Evolutionary conservation across 768 basidiomycete genomes (phyloP).

Genomic region (Hypsizygus marmoreus): DNA sequence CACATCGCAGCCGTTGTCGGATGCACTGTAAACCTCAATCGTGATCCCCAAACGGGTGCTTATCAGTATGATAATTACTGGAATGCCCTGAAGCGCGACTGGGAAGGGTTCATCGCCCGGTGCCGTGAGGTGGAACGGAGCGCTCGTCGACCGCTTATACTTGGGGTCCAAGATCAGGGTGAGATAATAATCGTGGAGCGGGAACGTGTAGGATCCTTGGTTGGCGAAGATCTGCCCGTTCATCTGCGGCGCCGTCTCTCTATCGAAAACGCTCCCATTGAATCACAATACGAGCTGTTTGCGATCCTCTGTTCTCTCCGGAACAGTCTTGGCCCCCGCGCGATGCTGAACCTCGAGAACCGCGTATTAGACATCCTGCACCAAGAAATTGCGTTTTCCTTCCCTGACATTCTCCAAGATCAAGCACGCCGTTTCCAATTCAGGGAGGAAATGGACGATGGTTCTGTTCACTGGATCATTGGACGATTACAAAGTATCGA

Average conservation of each 20-base stretch:
- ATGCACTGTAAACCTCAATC: constrained; percentile 73
- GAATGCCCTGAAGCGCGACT: constrained; percentile 85
- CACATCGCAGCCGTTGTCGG: constrained; percentile 86
- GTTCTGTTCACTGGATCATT: constrained; percentile 59
- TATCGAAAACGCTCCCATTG: constrained; percentile 40
- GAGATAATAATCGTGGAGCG: constrained; percentile 71
- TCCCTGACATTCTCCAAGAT: constrained; percentile 73
- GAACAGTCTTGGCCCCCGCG: constrained; percentile 57
- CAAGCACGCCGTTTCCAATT: constrained; percentile 57
- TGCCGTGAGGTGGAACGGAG: constrained; percentile 89
- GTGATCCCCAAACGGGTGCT: constrained; percentile 78
- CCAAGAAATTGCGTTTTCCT: constrained; percentile 79
- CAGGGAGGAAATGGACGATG: constrained; percentile 59
- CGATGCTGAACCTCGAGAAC: constrained; percentile 58
- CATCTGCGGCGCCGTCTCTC: constrained; percentile 53
- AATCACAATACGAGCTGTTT: constrained; percentile 58
- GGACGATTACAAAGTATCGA: constrained; percentile 58
- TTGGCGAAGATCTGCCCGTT: constrained; percentile 69
- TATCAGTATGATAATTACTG: constrained; percentile 78
- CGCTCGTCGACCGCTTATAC: constrained; percentile 76
- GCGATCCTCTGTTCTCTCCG: constrained; percentile 66
- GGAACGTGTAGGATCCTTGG: constrained; percentile 69
- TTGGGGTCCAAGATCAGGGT: constrained; percentile 48
- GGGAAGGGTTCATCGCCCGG: constrained; percentile 93
- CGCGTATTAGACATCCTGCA: constrained; percentile 64